Base-by-base conservation (phyloP, 768 basidiomycete genomes). In the Nidularia pulvinata region DNA sequence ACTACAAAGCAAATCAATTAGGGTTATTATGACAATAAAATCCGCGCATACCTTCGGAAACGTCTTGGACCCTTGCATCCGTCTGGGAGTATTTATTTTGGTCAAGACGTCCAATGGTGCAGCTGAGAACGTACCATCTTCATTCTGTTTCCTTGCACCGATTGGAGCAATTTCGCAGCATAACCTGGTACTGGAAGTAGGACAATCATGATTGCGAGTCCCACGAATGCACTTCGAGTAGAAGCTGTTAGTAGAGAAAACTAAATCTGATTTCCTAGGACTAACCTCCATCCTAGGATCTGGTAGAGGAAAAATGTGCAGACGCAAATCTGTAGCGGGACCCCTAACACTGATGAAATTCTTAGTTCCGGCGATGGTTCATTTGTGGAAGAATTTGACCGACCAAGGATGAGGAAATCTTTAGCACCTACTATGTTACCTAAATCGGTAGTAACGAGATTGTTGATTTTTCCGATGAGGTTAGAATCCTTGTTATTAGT, bases 391-490 rank as follows among this genome's bases (percentile, higher is more conserved):
- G 4, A 25, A 25, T 25, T 25, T 25, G 22, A 10, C 32, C 33
- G 13, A 69, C 68, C 14, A 6, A 66, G 33, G 33, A 62, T 47
- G 11, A 75, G 52, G 47, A 78, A 72, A 51, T 77, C 69, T 30
- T 70, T 57, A n/a, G 67, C 67, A 22, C 65, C 66, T 10, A 64
- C 60, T 47, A 79, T 75, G 52, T 70, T 70, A 34, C 54, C 57
- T 54, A 77, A 48, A 65, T 92, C 90, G 1, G 85, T 84, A 6
- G 88, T 84, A 35, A 89, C 81, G 6, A 91, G 69, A 52, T 91
- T 92, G 65, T 88, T 92, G 63, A 93, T 85, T 63, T 83, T 88
- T 9, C 91, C 91, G 36, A 84, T 80, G 16, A 89, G 67, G 25
- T 25, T 25, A 25, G 25, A 25, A 25, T 25, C 25, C 25, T 25